These are phyloP conservation scores for Xylariaceae sp. DNA, from an alignment of 2,329 filamentous ascomycete genomes.

Conservation along the genomic window DNA sequence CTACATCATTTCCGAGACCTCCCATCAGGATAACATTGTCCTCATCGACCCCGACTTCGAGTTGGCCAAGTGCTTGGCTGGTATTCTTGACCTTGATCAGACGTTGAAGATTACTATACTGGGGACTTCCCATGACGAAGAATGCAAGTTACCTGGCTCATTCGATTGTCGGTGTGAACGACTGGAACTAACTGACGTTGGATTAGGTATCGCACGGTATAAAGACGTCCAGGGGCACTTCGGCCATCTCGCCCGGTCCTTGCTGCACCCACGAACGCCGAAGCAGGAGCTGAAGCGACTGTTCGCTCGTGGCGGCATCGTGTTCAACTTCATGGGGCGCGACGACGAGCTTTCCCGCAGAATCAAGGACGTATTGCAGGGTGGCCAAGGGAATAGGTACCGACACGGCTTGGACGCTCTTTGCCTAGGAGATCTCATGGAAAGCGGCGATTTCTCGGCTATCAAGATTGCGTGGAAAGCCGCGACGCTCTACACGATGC, in stretches of 20 bases:
- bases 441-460: conserved; percentile 5
- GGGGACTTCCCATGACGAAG: conserved; percentile 3
- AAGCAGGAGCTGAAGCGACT: conserved; percentile 26
- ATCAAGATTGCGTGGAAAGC: conserved; percentile 19
- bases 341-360: conserved; percentile 23
- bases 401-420: conserved; percentile 10
- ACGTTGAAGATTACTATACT: conserved; percentile 5
- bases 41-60: conserved; percentile 32
- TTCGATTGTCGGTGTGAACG: too few species aligned
- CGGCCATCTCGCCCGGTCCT: conserved; percentile 3
- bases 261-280: conserved; percentile 27
- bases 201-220: conserved; percentile 14
- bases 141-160: conserved; percentile 4
- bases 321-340: conserved; percentile 32
- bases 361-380: conserved; percentile 23
- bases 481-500: conserved; percentile 18
- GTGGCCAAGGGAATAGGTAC: conserved; percentile 24
- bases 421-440: conserved; percentile 11
- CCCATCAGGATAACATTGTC: conserved; percentile 18
- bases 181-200: neutral
- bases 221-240: conserved; percentile 14
- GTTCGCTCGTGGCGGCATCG: conserved; percentile 20
- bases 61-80: conserved; percentile 25
- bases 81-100: conserved; percentile 14
- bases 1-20: conserved; percentile 10